These are phyloP conservation scores for Didymella keratinophila DNA, from an alignment of 2,329 filamentous ascomycete genomes.

Conservation along the genomic window DNA sequence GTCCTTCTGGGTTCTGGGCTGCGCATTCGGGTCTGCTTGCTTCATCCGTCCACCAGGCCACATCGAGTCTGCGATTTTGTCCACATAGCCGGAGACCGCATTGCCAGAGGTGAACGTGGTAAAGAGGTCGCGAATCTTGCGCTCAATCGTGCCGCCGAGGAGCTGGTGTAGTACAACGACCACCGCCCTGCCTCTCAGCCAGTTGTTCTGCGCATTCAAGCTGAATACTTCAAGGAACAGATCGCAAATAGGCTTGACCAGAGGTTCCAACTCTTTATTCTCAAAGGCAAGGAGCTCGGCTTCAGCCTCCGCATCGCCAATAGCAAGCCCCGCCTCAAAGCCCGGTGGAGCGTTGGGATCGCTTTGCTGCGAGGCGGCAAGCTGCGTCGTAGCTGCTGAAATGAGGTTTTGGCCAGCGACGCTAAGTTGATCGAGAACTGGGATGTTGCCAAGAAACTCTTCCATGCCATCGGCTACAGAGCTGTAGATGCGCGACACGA, in stretches of 20 bases:
- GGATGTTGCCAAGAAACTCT: conserved; percentile 94
- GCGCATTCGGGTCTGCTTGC: conserved; percentile 41
- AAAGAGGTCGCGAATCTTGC: conserved; percentile 88
- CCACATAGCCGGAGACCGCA: conserved; percentile 77
- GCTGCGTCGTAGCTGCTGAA: conserved; percentile 69
- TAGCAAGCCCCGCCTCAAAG: conserved; percentile 57
- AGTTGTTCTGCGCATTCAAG: conserved; percentile 93
- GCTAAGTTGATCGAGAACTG: conserved; percentile 92
- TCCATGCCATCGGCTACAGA: conserved; percentile 98
- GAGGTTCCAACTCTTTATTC: conserved; percentile 80
- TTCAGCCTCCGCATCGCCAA: conserved; percentile 77
- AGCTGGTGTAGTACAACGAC: conserved; percentile 96
- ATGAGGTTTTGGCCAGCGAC: conserved; percentile 91
- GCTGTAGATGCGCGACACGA: conserved; percentile 94
- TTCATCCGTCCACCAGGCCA: conserved; percentile 76
- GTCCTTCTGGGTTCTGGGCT: conserved; percentile 71
- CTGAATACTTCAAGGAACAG: conserved; percentile 97
- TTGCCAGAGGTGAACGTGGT: conserved; percentile 79
- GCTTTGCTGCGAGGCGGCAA: conserved; percentile 46
- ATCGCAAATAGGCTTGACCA: conserved; percentile 98
- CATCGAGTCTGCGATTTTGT: conserved; percentile 75
- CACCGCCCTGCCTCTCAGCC: conserved; percentile 93
- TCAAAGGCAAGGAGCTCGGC: conserved; percentile 94
- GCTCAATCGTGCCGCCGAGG: conserved; percentile 93
- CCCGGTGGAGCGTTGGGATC: conserved; percentile 14